Base-by-base conservation (phyloP, 2,329 filamentous ascomycete species). In the Aspergillus calidoustus region DNA sequence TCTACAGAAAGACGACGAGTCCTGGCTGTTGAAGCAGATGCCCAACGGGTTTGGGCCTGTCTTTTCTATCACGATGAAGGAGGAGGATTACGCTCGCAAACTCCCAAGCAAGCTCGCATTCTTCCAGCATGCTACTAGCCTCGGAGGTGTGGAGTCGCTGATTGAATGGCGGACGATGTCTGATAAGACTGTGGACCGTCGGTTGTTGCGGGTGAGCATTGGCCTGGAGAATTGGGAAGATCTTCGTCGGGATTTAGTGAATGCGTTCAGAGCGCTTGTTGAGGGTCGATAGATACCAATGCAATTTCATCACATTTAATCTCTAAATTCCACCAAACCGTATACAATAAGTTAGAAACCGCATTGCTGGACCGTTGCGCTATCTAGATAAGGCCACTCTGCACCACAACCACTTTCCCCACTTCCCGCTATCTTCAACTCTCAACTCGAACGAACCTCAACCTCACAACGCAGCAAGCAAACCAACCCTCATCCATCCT, bases 101-200 rank as follows among this genome's bases (percentile, higher is more conserved):
- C 78, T 99, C 65, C 95, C 95, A 3, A 91, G 89, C 71, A 91
- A 91, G 76, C 79, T 98, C 74, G 74, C 82, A 2, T 84, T 97
- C 49, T 98, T 98, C 81, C 92, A 97, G 70, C 95, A 99, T 77
- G 95, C 95, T 6, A 99, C 95, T 2, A 96, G 91, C 76, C 79
- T 98, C 30, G 95, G 95, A 2, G 94, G 95, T 4, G 92, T 98
- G 9, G 95, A 98, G 84, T 95, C 92, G 72, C 79, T 98, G 81
- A 93, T 99, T 69, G 95, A 99, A 84, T 99, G 95, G 95, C 84
- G 95, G 62, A 87, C 90, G 52, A 95, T 99, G 92, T 89, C 88
- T 62, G 95, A 99, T 81, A 71, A 78, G 3, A 82, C 76, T 1
- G 88, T 96, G 44, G 91, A 96, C 72, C 85, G 83, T 72, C 82